Evolutionary conservation across 73 alveolate genomes (phyloP), one percentile per base, ranked within the genome.

Genomic region (Paramecium sonneborni): DNA sequence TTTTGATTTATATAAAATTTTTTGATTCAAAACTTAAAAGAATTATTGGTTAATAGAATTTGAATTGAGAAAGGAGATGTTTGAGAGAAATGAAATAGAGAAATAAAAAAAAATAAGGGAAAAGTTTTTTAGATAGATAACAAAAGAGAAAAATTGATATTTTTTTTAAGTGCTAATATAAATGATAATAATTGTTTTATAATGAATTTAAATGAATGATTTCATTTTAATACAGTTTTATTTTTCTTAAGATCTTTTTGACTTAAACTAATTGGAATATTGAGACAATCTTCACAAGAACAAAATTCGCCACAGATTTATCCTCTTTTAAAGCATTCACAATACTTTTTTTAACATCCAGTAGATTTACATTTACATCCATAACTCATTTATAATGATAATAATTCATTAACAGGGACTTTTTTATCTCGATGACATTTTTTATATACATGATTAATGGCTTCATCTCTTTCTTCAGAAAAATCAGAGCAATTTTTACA

Each of bases 251-350:
- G 20, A 24, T 62, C 44, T 10, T 62, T 62, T 32, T 62, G 7
- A 15, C 23, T 6, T 32, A 12, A 12, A 8, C 9, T 7, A 26
- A 9, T 1, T 62, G 84, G 41, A 70, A 95, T 92, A 82, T 95
- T 92, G 52, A 57, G 37, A 62, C 97, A 95, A 58, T 88, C 91
- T 48, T 93, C 88, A 84, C 97, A 95, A 67, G 85, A 48, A 43
- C 97, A 95, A 84, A 76, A 92, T 38, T 95, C 88, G 11, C 96
- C 85, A 72, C 97, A 95, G 35, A 26, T 44, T 76, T 93, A 76
- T 35, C 93, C 88, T 76, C 94, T 92, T 39, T 88, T 95, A 52
- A 88, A 92, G 41, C 97, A 95, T 85, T 95, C 97, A 88, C 97
- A 95, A 95, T 95, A 95, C 62, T 95, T 95, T 88, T 95, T 95